phyloP scores from a whole-genome alignment of 2,329 filamentous ascomycete genomes.

The Talaromyces sp. region DNA sequence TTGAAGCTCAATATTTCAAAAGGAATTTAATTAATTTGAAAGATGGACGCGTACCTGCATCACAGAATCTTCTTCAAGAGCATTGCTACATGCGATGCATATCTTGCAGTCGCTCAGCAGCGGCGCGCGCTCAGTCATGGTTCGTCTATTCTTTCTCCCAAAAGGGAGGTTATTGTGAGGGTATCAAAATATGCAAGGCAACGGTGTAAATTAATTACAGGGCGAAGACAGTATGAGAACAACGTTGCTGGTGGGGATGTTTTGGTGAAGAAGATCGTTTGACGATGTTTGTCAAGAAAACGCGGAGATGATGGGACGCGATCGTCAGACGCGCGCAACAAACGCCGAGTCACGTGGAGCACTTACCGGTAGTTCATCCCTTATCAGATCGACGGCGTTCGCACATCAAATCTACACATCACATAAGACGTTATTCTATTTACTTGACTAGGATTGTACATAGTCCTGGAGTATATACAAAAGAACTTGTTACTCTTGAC shows the following conservation, averaged over 20 bases:
- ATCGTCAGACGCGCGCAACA: constrained; percentile 7
- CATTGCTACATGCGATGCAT: constrained; percentile 44
- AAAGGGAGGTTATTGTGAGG: not conserved
- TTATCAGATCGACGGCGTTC: not conserved
- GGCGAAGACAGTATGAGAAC: not conserved
- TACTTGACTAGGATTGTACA: not conserved
- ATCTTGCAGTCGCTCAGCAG: constrained; percentile 47
- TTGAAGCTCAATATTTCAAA: not conserved
- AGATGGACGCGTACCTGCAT: constrained; percentile 33
- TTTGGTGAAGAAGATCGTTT: no score
- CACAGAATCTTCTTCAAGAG: constrained; percentile 38
- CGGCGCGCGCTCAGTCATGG: constrained; percentile 21
- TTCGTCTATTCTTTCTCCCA: constrained; percentile 5
- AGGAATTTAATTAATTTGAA: not conserved
- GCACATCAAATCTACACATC: not conserved
- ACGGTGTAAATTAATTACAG: not conserved
- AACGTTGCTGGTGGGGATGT: not conserved
- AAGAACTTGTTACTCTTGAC: not conserved
- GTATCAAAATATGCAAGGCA: not conserved
- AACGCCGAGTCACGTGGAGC: constrained; percentile 16
- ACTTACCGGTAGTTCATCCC: not conserved
- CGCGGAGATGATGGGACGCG: constrained; percentile 9
- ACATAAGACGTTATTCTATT: not conserved
- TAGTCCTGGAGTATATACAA: not conserved
- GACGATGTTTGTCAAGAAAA: not conserved